Percentiles rank a stretch among this genome's conserved stretches.
These are phyloP conservation scores for Cardamine occulta DNA, from an alignment of 345 rosid genomes.

Conservation along the genomic window DNA sequence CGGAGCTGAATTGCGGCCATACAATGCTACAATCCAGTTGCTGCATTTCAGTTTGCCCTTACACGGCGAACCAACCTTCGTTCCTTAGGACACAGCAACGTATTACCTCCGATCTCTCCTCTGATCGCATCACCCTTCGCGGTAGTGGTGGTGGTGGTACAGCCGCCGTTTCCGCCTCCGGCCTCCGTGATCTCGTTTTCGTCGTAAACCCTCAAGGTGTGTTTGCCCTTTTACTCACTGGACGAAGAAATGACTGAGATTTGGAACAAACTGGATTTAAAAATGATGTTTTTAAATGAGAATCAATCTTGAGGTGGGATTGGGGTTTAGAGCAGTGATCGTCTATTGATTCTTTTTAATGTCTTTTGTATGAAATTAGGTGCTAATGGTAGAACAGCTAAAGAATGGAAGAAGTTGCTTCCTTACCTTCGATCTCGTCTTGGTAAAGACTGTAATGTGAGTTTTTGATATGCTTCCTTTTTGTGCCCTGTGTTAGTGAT, in stretches of 20 bases:
- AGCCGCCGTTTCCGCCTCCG: conserved; percentile 48
- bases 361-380: conserved; percentile 51
- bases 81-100: conserved; percentile 45
- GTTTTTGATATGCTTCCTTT: conserved; percentile 30
- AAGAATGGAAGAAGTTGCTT: conserved; percentile 88
- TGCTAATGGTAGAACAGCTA: conserved; percentile 89
- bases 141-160: conserved; percentile 19
- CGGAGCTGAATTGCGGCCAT: conserved; percentile 29
- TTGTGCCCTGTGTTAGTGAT: conserved; percentile 8
- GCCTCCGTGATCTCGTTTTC: conserved; percentile 88
- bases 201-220: conserved; percentile 89
- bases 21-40: conserved; percentile 47
- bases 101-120: conserved; percentile 55
- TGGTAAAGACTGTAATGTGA: conserved; percentile 71
- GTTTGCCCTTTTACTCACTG: conserved; percentile 6
- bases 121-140: conserved; percentile 43
- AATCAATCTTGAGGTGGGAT: conserved; percentile 1
- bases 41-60: conserved; percentile 32
- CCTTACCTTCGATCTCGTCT: conserved; percentile 84
- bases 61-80: conserved; percentile 48
- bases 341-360: not conserved
- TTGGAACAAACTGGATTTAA: not conserved
- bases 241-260: conserved; percentile 1
- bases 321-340: not conserved
- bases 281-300: conserved; percentile 14